phyloP scores from a whole-genome alignment of 1,284 basidiomycete species.

The Paramarasmius palmivorus region DNA sequence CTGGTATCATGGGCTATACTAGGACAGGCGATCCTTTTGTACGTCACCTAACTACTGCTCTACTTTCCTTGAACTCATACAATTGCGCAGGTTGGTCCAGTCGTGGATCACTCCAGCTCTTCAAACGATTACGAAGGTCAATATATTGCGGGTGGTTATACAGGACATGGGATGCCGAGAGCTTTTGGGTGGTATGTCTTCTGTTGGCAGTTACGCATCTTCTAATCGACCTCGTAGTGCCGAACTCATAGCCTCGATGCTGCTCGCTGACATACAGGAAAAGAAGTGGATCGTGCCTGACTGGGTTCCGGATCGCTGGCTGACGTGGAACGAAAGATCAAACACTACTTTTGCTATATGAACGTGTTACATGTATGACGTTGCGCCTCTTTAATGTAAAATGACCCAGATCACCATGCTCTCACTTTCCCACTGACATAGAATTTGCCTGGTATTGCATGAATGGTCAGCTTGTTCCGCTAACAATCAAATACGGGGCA shows the following conservation, averaged over 20 bases:
- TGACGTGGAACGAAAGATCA: slow-evolving; percentile 37
- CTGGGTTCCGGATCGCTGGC: slow-evolving; percentile 67
- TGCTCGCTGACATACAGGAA: slow-evolving; percentile 50
- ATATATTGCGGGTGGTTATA: slow-evolving; percentile 75
- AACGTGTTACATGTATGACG: too few relatives aligned
- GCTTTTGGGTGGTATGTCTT: slow-evolving; percentile 65
- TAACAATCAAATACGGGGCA: too few relatives aligned
- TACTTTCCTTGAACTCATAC: slow-evolving; percentile 7
- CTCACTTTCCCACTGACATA: too few relatives aligned
- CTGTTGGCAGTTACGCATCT: neutral
- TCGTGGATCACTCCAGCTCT: slow-evolving; percentile 34
- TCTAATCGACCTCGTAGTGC: slow-evolving; percentile 45
- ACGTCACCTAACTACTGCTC: slow-evolving; percentile 27
- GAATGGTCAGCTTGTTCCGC: too few relatives aligned
- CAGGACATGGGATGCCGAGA: slow-evolving; percentile 82
- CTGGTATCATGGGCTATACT: slow-evolving; percentile 84
- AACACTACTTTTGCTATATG: too few relatives aligned
- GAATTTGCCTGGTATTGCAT: too few relatives aligned
- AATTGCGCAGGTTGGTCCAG: slow-evolving; percentile 60
- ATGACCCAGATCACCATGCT: too few relatives aligned
- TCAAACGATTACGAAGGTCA: slow-evolving; percentile 48
- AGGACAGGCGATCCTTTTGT: slow-evolving; percentile 68
- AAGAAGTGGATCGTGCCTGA: slow-evolving; percentile 50
- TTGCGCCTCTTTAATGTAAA: too few relatives aligned
- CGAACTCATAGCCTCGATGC: slow-evolving; percentile 65